These are phyloP conservation scores for Mariannaea sp. DNA, from an alignment of 2,329 filamentous ascomycete genomes.

Conservation along the genomic window DNA sequence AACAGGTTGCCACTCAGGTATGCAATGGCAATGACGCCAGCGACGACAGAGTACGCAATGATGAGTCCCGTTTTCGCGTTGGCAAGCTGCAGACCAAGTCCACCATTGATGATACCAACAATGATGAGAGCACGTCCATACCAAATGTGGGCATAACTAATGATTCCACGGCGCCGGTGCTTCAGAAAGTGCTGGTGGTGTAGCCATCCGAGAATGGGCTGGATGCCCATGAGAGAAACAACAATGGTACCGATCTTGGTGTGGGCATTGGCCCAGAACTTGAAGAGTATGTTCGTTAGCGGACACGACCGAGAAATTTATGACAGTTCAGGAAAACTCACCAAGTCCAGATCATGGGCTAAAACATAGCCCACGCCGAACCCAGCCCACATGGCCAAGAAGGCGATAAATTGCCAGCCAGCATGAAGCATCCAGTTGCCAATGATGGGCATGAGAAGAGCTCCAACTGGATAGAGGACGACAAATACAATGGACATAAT, in stretches of 20 bases:
- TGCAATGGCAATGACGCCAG: constrained; percentile 51
- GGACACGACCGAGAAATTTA: neutral
- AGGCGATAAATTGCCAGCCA: constrained; percentile 57
- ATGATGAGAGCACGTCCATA: constrained; percentile 63
- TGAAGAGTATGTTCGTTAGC: constrained; percentile 30
- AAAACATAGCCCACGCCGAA: constrained; percentile 61
- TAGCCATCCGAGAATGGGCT: constrained; percentile 61
- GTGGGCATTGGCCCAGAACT: constrained; percentile 60
- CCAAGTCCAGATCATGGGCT: constrained; percentile 47
- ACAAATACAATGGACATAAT: constrained; percentile 66
- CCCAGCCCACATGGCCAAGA: constrained; percentile 63
- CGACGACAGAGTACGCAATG: constrained; percentile 61
- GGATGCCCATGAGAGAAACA: constrained; percentile 58
- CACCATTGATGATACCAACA: constrained; percentile 66
- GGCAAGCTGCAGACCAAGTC: constrained; percentile 61
- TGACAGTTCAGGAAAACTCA: constrained; percentile 43
- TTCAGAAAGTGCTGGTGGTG: constrained; percentile 62
- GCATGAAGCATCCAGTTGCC: constrained; percentile 64
- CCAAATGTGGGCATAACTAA: constrained; percentile 66
- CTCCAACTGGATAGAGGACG: constrained; percentile 63
- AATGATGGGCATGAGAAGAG: constrained; percentile 63
- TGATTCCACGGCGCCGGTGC: constrained; percentile 51
- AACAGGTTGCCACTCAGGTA: constrained; percentile 47
- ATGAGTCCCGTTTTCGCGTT: constrained; percentile 47
- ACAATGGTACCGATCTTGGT: constrained; percentile 62